Percentiles rank a stretch among this genome's conserved stretches.
Conservation (phyloP, 257 asterid species). For the Penstemon davidsonii region DNA sequence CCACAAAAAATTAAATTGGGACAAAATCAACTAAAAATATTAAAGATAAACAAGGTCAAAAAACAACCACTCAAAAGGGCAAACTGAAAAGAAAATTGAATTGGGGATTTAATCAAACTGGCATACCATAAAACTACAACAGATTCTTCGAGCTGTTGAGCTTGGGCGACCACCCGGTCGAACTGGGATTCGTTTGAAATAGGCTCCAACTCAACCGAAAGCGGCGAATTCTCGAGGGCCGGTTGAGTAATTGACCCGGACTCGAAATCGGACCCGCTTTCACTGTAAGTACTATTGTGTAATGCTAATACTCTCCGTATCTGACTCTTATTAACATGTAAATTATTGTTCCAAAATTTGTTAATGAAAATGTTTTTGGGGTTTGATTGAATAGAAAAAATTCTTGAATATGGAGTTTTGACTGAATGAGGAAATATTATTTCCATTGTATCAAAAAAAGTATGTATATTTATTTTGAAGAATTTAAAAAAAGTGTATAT, state of each 20-base stretch:
- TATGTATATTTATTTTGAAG: no score
- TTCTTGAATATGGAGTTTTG: conserved; percentile 32
- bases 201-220: conserved; percentile 54
- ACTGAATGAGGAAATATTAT: conserved; percentile 28
- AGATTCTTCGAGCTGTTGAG: conserved; percentile 62
- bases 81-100: neutral
- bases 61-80: neutral
- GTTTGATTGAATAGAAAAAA: conserved; percentile 21
- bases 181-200: conserved; percentile 68
- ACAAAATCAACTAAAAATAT: neutral
- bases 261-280: conserved; percentile 45
- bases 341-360: conserved; percentile 18
- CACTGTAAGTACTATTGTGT: conserved; percentile 25
- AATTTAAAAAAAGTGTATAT: no score
- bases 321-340: conserved; percentile 19
- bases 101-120: neutral
- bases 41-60: neutral
- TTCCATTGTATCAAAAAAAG: conserved; percentile 31
- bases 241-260: conserved; percentile 34
- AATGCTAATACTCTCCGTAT: conserved; percentile 21
- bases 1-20: neutral
- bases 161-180: conserved; percentile 63
- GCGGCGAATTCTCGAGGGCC: conserved; percentile 48
- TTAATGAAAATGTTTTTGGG: conserved; percentile 17
- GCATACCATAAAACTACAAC: conserved; percentile 67